These are phyloP conservation scores for Cryphonectria radicalis DNA, from an alignment of 2,329 filamentous ascomycete genomes.

Conservation along the genomic window DNA sequence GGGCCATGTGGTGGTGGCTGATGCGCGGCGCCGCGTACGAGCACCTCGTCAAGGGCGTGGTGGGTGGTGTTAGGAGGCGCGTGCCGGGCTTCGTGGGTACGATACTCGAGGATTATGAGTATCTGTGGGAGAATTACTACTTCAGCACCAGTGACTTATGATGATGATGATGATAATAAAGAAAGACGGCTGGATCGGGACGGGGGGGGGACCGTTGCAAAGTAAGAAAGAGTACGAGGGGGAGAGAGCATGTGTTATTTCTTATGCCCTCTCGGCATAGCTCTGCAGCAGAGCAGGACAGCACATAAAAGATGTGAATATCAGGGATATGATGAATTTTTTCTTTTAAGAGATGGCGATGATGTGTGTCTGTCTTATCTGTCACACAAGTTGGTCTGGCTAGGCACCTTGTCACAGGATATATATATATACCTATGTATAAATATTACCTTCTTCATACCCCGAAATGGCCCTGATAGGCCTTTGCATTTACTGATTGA, in stretches of 20 bases:
- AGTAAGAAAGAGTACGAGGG: no score
- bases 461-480: no score
- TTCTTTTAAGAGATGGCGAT: background rate
- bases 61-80: slow-evolving; percentile 73
- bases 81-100: slow-evolving; percentile 81
- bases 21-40: slow-evolving; percentile 99
- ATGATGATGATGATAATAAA: background rate
- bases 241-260: no score
- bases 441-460: background rate
- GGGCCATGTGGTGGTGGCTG: slow-evolving; percentile 92
- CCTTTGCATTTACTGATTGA: no score
- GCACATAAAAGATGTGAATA: background rate
- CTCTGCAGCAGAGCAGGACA: no score
- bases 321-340: background rate
- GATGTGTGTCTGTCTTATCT: no score
- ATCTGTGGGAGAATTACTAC: slow-evolving; percentile 97
- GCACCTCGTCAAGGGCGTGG: slow-evolving; percentile 78
- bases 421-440: background rate
- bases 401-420: background rate
- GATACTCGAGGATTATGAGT: slow-evolving; percentile 94
- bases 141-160: slow-evolving; percentile 64
- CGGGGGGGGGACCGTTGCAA: no score
- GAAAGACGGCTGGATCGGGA: no score
- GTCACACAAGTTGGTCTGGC: background rate
- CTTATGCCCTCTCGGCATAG: no score